phyloP scores from a whole-genome alignment of 306 rosid genomes.

The Citrullus colocynthis region DNA sequence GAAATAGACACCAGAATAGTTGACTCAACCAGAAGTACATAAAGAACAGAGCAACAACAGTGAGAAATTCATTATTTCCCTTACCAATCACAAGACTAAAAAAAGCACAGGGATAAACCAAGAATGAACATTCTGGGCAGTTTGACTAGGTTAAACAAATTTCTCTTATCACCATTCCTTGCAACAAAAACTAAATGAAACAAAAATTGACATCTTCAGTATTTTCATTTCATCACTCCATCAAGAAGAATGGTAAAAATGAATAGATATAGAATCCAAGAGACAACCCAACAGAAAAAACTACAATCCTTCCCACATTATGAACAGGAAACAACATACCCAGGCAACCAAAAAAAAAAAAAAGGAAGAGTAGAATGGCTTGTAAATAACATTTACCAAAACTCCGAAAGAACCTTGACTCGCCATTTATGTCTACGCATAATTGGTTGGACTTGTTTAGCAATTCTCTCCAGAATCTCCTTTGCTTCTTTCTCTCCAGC shows the following conservation, averaged over 20 bases:
- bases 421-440: conserved; percentile 88
- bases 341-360: neutral
- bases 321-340: neutral
- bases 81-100: neutral
- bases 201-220: neutral
- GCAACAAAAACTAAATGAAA: neutral
- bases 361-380: neutral
- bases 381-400: conserved; percentile 28
- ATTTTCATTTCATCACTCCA: neutral
- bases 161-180: neutral
- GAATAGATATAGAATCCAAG: neutral
- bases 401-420: conserved; percentile 76
- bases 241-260: neutral
- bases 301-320: neutral
- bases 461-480: conserved; percentile 60
- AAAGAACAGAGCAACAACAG: neutral
- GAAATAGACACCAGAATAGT: neutral
- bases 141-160: neutral
- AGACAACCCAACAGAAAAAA: neutral
- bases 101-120: neutral
- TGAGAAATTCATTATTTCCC: neutral
- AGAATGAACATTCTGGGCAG: neutral
- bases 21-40: neutral
- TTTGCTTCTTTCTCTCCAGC: conserved; percentile 56
- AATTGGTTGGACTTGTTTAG: conserved; percentile 90